Evolutionary conservation across 768 basidiomycete species (phyloP).

Genomic region (Tubosaeta sp.): DNA sequence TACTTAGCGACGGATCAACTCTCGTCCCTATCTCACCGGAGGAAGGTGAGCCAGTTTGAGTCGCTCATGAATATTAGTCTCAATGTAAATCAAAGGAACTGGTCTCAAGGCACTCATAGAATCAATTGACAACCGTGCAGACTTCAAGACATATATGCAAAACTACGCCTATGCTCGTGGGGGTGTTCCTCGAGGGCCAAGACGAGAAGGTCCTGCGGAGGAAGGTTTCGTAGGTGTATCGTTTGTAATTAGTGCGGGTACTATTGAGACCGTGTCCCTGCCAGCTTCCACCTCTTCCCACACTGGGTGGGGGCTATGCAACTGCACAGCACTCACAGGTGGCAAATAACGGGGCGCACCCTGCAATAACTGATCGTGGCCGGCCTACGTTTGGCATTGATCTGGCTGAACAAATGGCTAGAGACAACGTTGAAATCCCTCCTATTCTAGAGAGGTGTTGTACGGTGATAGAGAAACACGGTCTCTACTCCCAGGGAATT

Average conservation of each 20-base stretch:
- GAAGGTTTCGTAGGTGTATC: slow-evolving; percentile 84
- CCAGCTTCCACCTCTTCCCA: slow-evolving; percentile 62
- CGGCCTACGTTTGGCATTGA: slow-evolving; percentile 91
- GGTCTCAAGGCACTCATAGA: slow-evolving; percentile 88
- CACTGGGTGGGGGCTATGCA: slow-evolving; percentile 32
- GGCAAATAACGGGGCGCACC: slow-evolving; percentile 25
- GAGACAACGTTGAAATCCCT: slow-evolving; percentile 89
- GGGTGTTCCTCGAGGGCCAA: slow-evolving; percentile 60
- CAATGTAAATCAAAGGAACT: slow-evolving; percentile 36
- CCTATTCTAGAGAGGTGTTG: slow-evolving; percentile 85
- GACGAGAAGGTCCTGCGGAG: slow-evolving; percentile 84
- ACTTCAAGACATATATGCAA: slow-evolving; percentile 97
- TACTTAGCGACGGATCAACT: slow-evolving; percentile 84
- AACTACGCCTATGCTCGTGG: slow-evolving; percentile 92
- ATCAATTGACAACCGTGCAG: slow-evolving; percentile 88
- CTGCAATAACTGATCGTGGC: slow-evolving; percentile 50
- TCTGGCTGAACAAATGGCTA: slow-evolving; percentile 87
- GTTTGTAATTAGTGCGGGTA: slow-evolving; percentile 1
- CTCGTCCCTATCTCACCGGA: slow-evolving; percentile 69
- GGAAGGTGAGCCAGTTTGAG: slow-evolving; percentile 47
- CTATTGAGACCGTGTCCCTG: slow-evolving; percentile 4
- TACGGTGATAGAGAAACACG: slow-evolving; percentile 87
- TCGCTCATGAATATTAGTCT: background rate
- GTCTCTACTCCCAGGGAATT: slow-evolving; percentile 79
- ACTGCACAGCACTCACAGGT: slow-evolving; percentile 24